Evolutionary conservation across 2,329 filamentous ascomycete species (phyloP).

Genomic region (Penicillium sp.): DNA sequence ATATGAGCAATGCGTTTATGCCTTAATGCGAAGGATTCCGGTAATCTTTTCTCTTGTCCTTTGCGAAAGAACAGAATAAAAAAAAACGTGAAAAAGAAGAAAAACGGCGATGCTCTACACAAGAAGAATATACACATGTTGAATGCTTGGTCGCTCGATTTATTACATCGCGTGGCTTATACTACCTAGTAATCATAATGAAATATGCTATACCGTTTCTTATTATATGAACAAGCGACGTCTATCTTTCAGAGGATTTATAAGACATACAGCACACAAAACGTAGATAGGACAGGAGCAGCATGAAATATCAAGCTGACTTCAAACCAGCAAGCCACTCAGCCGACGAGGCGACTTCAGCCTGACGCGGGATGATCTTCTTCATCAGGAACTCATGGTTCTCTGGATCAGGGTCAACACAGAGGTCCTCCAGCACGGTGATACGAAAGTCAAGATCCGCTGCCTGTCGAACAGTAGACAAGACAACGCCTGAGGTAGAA

Average conservation of each 20-base stretch:
- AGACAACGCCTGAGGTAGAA: slow-evolving; percentile 33
- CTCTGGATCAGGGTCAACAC: slow-evolving; percentile 31
- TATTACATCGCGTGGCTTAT: too few species aligned
- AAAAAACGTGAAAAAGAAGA: not conserved
- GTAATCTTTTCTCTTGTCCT: not conserved
- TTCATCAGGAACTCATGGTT: slow-evolving; percentile 31
- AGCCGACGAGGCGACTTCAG: slow-evolving; percentile 22
- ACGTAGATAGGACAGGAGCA: too few species aligned
- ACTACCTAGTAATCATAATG: too few species aligned
- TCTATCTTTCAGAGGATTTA: too few species aligned
- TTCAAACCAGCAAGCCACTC: slow-evolving; percentile 25
- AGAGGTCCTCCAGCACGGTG: slow-evolving; percentile 33
- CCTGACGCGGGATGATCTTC: slow-evolving; percentile 30
- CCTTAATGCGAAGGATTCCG: too few species aligned
- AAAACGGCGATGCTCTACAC: not conserved
- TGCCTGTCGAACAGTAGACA: slow-evolving; percentile 36
- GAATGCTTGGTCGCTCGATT: not conserved
- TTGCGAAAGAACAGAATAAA: not conserved
- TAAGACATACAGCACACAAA: too few species aligned
- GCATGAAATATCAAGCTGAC: not conserved
- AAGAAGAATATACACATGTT: not conserved
- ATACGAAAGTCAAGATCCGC: slow-evolving; percentile 35
- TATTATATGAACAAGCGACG: too few species aligned
- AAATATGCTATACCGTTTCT: too few species aligned
- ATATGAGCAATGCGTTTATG: not conserved